Evolutionary conservation across 129 eudicot genomes (phyloP).

Genomic region (Saussurea involucrata): DNA sequence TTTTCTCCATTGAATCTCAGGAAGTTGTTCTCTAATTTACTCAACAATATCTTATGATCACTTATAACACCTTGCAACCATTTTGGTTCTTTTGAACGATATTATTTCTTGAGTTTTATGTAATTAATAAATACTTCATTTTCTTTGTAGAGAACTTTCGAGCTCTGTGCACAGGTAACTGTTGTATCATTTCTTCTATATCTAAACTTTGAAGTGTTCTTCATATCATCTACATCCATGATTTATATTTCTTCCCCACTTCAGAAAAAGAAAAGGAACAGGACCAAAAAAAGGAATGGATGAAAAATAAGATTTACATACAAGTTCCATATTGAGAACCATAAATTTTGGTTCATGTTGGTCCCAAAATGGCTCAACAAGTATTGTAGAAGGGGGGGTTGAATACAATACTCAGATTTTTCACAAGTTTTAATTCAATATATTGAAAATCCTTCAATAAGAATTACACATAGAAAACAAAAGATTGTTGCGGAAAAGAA

Average conservation of each 20-base stretch:
- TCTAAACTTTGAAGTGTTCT: background rate
- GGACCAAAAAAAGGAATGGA: background rate
- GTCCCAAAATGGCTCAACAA: no score
- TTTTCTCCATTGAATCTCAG: background rate
- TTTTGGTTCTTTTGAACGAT: background rate
- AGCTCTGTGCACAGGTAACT: constrained; percentile 88
- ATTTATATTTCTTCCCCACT: background rate
- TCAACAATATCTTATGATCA: background rate
- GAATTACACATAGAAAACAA: no score
- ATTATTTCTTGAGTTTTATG: background rate
- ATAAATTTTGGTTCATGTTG: background rate
- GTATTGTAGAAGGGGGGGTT: no score
- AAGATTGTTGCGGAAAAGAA: no score
- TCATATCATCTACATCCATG: background rate
- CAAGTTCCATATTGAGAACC: background rate
- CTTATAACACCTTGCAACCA: background rate
- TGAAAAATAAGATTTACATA: background rate
- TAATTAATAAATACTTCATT: background rate
- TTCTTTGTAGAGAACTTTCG: constrained; percentile 78
- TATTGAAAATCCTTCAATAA: no score
- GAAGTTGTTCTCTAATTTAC: background rate
- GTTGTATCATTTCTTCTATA: constrained; percentile 1
- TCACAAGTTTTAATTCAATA: no score
- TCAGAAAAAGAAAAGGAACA: background rate
- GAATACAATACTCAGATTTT: no score